Conservation (phyloP, 169 alveolate species). For the Plasmodium fragile region DNA sequence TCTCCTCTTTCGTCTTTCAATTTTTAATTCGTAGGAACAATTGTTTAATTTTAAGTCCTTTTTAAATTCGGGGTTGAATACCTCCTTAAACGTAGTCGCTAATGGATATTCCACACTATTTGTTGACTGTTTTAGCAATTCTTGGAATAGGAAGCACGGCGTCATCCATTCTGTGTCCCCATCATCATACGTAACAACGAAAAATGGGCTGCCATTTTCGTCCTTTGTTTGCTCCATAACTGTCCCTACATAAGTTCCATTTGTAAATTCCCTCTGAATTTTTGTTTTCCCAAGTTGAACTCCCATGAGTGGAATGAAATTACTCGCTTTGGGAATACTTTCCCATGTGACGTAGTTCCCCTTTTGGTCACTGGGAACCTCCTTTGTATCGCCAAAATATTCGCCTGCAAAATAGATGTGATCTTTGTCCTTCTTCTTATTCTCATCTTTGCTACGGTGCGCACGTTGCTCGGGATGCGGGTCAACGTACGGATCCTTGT, state of each 20-base stretch:
- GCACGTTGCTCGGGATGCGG: not conserved
- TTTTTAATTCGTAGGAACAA: constrained; percentile 50
- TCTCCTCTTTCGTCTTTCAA: constrained; percentile 53
- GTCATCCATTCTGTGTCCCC: constrained; percentile 77
- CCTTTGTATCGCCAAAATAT: not conserved
- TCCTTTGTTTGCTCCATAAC: constrained; percentile 71
- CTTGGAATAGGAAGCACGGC: constrained; percentile 70
- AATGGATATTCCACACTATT: constrained; percentile 65
- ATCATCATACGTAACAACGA: constrained; percentile 75
- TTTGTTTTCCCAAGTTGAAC: constrained; percentile 73
- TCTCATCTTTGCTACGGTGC: not conserved
- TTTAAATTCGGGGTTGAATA: constrained; percentile 50
- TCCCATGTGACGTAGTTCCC: not conserved
- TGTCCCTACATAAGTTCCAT: constrained; percentile 75
- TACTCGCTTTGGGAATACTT: not conserved
- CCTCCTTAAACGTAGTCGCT: constrained; percentile 63
- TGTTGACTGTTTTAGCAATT: constrained; percentile 70
- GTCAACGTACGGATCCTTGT: not conserved
- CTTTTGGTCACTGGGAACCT: not conserved
- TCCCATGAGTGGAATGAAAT: constrained; percentile 71
- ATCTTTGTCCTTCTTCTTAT: not conserved
- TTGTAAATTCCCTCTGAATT: constrained; percentile 76
- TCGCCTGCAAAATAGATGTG: not conserved
- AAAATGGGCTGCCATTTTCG: constrained; percentile 49
- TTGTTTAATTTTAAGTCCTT: constrained; percentile 62